Percentiles rank a stretch among this genome's conserved stretches.
Conservation (phyloP, 768 basidiomycete genomes). For the Butyriboletus loyo region DNA sequence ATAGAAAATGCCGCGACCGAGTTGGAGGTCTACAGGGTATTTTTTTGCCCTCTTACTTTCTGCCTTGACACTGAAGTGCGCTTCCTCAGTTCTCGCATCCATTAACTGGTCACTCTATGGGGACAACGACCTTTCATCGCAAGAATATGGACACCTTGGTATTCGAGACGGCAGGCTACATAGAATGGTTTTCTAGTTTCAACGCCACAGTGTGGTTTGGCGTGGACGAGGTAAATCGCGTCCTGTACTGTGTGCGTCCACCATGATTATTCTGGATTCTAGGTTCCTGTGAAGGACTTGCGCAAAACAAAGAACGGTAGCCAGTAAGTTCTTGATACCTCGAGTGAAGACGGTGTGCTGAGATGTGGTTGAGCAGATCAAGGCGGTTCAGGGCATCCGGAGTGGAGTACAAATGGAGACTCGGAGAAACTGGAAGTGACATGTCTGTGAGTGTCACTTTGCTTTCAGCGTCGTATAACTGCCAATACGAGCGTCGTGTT, state of each 20-base stretch:
- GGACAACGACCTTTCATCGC: slow-evolving; percentile 47
- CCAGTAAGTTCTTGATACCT: slow-evolving; percentile 36
- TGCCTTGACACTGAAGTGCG: background rate
- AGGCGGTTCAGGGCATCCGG: slow-evolving; percentile 51
- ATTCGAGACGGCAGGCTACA: slow-evolving; percentile 52
- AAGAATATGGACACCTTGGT: slow-evolving; percentile 41
- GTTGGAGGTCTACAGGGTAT: slow-evolving; percentile 45
- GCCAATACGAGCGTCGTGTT: background rate
- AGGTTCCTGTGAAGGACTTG: slow-evolving; percentile 46
- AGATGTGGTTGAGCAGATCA: slow-evolving; percentile 35
- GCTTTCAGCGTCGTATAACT: background rate
- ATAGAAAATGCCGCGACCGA: slow-evolving; percentile 26
- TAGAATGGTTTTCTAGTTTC: slow-evolving; percentile 48
- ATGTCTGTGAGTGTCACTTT: slow-evolving; percentile 40
- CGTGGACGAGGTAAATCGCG: slow-evolving; percentile 38
- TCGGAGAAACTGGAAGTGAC: slow-evolving; percentile 40
- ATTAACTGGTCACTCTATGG: slow-evolving; percentile 38
- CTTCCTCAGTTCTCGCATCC: slow-evolving; percentile 42
- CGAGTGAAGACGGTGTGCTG: background rate
- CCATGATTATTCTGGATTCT: background rate
- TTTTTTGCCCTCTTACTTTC: background rate
- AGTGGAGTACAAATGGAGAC: slow-evolving; percentile 58
- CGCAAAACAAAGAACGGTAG: slow-evolving; percentile 50
- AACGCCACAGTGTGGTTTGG: slow-evolving; percentile 50
- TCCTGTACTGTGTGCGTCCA: background rate